Base-by-base conservation (phyloP, 495 filamentous ascomycete species). In the Talaromyces trachyspermus region DNA sequence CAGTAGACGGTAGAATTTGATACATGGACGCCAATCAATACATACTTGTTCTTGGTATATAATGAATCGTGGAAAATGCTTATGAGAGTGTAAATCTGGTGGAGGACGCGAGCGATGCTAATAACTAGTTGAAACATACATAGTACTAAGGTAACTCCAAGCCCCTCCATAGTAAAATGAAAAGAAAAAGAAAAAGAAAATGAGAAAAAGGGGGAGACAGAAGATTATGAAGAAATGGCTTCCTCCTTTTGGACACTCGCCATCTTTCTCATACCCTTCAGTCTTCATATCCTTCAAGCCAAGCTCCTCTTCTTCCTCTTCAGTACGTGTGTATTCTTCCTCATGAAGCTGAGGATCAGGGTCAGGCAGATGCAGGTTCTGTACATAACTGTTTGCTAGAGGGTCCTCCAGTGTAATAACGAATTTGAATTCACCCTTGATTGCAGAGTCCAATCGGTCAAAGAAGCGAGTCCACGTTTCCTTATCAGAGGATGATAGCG, bases 231-330 rank as follows among this genome's bases (percentile, higher is more conserved):
- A n/a, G n/a, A n/a, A n/a, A n/a, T n/a, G n/a, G n/a, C n/a, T n/a
- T 19, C 44, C 22, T 46, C 30, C 20, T 35, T 46, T 14, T 46
- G 17, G 11, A 7, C 53, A 39, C 49, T 69, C 55, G 1, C 35
- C 51, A 54, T 77, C 78, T 36, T 78, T 70, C 58, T 84, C 88
- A 66, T 96, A 96, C 0, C 79, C 81, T 59, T 95, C 88, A 0
- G 82, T 84, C 73, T 89, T 94, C 81, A 98, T 97, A 57, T 97
- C 91, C 32, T 64, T 78, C 53, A 97, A 67, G 0, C 92, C 92
- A 17, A 98, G 69, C 26, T 95, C 84, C 53, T 97, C 94, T 61
- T 92, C 83, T 61, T 97, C 94, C 63, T 95, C 83, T 0, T 81
- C 80, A 1, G 89, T 94, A 50, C 92, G 76, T 38, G 84, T 80